Conservation (phyloP, 495 filamentous ascomycete genomes). For the Barbatosphaeria neglecta region DNA sequence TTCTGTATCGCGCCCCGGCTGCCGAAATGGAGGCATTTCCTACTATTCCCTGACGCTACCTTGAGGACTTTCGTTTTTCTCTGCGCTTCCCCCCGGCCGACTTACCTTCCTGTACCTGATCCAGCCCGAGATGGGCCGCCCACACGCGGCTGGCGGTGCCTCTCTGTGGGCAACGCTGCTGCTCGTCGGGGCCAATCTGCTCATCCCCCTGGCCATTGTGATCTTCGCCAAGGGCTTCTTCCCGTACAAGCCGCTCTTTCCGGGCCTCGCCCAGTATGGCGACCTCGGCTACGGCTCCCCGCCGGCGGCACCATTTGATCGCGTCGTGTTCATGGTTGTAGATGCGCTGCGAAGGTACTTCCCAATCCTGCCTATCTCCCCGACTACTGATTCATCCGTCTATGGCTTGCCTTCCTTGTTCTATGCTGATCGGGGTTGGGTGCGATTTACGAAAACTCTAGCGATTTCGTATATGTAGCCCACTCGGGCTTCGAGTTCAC, state of each 20-base stretch:
- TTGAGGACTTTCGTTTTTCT: no score
- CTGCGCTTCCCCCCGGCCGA: no score
- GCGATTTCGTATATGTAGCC: conserved; percentile 86
- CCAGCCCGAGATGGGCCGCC: background rate
- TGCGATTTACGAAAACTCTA: conserved; percentile 24
- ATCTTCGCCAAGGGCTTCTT: conserved; percentile 91
- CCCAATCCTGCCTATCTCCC: conserved; percentile 1
- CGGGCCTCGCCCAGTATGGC: conserved; percentile 63
- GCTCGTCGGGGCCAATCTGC: conserved; percentile 55
- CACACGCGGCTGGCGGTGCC: conserved; percentile 17
- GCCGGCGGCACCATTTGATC: conserved; percentile 64
- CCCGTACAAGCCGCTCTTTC: conserved; percentile 87
- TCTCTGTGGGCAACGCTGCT: conserved; percentile 24
- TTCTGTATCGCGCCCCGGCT: no score
- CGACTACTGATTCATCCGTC: no score
- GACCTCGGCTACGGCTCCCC: conserved; percentile 30
- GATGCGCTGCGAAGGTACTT: conserved; percentile 85
- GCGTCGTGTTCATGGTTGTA: conserved; percentile 92
- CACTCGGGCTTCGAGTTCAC: conserved; percentile 79
- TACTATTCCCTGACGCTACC: no score
- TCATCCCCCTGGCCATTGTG: conserved; percentile 67
- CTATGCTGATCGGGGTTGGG: background rate
- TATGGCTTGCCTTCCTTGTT: background rate
- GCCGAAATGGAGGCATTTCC: no score
- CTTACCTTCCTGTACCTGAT: no score